phyloP scores from a whole-genome alignment of 768 basidiomycete genomes.

The Tylopilus plumbeoviolaceoides region DNA sequence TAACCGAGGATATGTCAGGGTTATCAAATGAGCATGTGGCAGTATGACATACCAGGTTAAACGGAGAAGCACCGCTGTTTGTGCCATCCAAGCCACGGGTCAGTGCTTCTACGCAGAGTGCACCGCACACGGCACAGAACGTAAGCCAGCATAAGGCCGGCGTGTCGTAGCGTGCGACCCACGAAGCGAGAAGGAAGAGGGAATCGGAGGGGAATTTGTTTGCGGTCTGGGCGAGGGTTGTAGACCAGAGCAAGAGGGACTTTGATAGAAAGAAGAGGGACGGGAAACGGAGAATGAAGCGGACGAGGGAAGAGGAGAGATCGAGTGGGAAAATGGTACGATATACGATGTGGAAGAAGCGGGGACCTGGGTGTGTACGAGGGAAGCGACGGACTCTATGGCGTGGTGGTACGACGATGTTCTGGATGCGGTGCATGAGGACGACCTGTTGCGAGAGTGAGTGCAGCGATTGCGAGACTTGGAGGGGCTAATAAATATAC shows the following conservation, averaged over 20 bases:
- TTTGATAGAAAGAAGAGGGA: conserved; percentile 59
- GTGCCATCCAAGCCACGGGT: conserved; percentile 66
- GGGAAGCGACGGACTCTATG: conserved; percentile 13
- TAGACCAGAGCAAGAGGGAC: conserved; percentile 52
- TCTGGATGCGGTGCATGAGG: conserved; percentile 71
- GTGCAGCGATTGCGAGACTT: neutral
- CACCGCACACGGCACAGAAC: conserved; percentile 62
- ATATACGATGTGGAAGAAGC: conserved; percentile 26
- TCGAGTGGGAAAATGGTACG: conserved; percentile 58
- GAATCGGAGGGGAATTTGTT: conserved; percentile 36
- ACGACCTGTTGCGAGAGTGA: conserved; percentile 44
- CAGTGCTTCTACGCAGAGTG: conserved; percentile 62
- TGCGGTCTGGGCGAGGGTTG: conserved; percentile 57
- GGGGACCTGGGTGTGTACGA: conserved; percentile 25
- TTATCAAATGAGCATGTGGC: conserved; percentile 2
- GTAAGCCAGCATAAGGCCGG: conserved; percentile 68
- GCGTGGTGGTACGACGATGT: conserved; percentile 68
- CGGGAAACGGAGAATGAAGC: conserved; percentile 57
- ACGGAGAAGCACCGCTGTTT: conserved; percentile 54
- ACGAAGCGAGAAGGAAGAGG: conserved; percentile 37
- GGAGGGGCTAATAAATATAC: conserved; percentile 34
- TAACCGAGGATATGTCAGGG: neutral
- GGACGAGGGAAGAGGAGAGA: conserved; percentile 53
- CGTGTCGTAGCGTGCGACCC: conserved; percentile 52
- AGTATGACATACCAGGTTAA: conserved; percentile 59